Evolutionary conservation across 2,329 filamentous ascomycete species (phyloP), one percentile per base, ranked within the genome.

Genomic region (Aspergillus tubingensis): DNA sequence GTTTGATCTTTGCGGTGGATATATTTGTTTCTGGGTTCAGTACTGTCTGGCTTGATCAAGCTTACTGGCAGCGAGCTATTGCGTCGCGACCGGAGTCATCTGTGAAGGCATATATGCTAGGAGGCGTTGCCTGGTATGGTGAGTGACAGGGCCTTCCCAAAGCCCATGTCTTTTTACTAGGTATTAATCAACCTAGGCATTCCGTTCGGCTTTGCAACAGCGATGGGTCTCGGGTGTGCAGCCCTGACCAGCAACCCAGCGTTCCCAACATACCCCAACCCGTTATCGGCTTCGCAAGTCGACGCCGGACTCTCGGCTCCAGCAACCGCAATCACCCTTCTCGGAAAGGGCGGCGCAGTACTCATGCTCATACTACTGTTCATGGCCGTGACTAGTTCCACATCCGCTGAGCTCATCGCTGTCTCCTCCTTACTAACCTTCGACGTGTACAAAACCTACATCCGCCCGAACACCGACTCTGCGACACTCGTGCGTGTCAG

Each of bases 401-500:
- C 81, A 2, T 81, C 79, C 0, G 80, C 82, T 0, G 80, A 84
- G 52, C 76, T 83, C 11, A 82, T 84, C 52, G 80, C 82, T 0
- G 81, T 83, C 0, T 80, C 79, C 0, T 82, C 81, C 0, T 81
- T 84, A 50, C 77, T 84, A 43, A 80, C 78, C 25, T 85, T 83
- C 53, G 82, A 84, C 55, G 79, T 84, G 10, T 84, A 84, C 65
- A 75, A 80, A 0, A 78, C 77, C 5, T 83, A 84, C 63, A 70
- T 81, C 61, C 81, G 82, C 57, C 74, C 73, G 0, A 60, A 61
- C 0, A 80, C 82, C 0, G 79, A 74, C 0, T 80, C 83, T 39
- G 66, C 70, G 0, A 76, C 82, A 15, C 74, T 83, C 0, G 83
- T 85, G 41, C 75, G 76, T 0, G 81, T 80, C 76, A 81, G 77